These are phyloP conservation scores for Pichia sp. DNA, from an alignment of 1,139 yeast species.

Conservation along the genomic window DNA sequence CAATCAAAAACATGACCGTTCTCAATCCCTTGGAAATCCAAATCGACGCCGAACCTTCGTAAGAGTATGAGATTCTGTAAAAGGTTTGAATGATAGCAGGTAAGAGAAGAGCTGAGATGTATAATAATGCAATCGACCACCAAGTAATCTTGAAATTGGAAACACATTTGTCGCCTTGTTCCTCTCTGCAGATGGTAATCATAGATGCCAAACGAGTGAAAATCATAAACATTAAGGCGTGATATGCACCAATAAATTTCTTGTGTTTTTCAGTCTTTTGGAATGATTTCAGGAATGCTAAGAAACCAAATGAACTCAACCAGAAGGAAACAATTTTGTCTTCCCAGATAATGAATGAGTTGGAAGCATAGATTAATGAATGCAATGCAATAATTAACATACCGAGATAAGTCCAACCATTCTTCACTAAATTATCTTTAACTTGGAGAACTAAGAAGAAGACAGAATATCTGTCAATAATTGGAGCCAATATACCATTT, in stretches of 20 bases:
- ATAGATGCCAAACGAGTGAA: constrained; percentile 60
- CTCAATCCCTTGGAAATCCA: constrained; percentile 76
- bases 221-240: constrained; percentile 60
- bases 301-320: constrained; percentile 65
- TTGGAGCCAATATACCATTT: constrained; percentile 72
- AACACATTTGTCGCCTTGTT: constrained; percentile 72
- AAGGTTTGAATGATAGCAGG: constrained; percentile 72
- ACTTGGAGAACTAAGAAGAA: constrained; percentile 59
- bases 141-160: constrained; percentile 69
- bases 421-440: constrained; percentile 55
- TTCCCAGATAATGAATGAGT: constrained; percentile 95
- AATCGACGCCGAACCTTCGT: constrained; percentile 80
- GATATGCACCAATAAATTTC: constrained; percentile 54
- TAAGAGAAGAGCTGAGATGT: constrained; percentile 53
- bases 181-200: constrained; percentile 85
- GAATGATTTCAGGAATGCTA: constrained; percentile 46
- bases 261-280: constrained; percentile 32
- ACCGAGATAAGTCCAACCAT: constrained; percentile 75
- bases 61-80: constrained; percentile 69
- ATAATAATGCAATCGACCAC: constrained; percentile 59
- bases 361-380: constrained; percentile 76
- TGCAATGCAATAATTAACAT: constrained; percentile 57
- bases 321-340: constrained; percentile 73
- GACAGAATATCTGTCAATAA: constrained; percentile 70
- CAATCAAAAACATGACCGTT: constrained; percentile 54